Base-by-base conservation (phyloP, 768 basidiomycete genomes). In the Cantharellus cinnabarinus region DNA sequence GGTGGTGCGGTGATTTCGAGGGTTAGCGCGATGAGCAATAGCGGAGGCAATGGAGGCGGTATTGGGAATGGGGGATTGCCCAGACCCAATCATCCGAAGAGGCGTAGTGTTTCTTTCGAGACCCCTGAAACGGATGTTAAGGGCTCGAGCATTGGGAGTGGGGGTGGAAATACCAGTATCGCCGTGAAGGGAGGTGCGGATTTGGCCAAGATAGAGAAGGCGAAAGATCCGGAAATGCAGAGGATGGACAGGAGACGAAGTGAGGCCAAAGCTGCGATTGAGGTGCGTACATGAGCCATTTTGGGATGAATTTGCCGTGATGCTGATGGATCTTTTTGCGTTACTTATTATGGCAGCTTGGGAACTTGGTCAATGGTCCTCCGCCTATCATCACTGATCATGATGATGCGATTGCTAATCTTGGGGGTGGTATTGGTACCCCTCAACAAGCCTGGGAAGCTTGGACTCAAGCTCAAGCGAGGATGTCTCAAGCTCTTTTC, bases 261-360 rank as follows among this genome's bases (percentile, higher is more conserved):
- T 65, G 88, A 90, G 67, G 86, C 89, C n/a, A 82, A 78, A 68
- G 84, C 85, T 66, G 84, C 88, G 40, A 84, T 89, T 66, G 85
- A 90, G 80, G 88, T 89, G 58, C n/a, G 77, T 70, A 56, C 63
- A 34, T 51, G 41, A 2, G 41, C 57, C 4, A 58, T 37, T 52
- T 42, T 59, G 52, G 4, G 41, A 48, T 3, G 35, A 7, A 39
- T 42, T 14, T 20, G 42, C 29, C 4, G 0, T 39, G 7, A 48
- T 59, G 57, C 40, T 60, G 39, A 61, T 63, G 61, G 15, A 61
- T 44, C 51, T 29, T 29, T 29, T 29, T 29, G 20, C 20, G 20
- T 29, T 1, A 29, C 20, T 29, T 29, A 42, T 62, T 59, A 41
- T 55, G 29, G 52, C 65, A 89, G 89, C 79, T 89, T 42, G 87